A percentile compares a stretch with the other conserved stretches of the same genome.
phyloP scores from a whole-genome alignment of 1,139 yeast species.

The Debaryomyces sp. region DNA sequence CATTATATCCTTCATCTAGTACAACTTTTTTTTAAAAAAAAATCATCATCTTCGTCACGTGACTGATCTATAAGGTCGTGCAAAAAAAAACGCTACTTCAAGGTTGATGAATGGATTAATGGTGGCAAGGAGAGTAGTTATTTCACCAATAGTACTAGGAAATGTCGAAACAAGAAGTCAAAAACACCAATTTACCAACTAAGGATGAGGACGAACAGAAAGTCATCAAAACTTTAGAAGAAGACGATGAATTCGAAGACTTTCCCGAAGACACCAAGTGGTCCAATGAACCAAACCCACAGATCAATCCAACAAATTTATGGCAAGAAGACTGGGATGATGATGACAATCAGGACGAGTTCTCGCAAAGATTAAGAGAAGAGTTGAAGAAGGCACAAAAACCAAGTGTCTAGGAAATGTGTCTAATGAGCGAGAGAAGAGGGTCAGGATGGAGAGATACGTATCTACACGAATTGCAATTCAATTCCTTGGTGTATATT shows the following conservation, averaged over 20 bases:
- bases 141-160: not conserved
- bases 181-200: constrained; percentile 8
- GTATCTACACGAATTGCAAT: not conserved
- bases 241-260: constrained; percentile 94
- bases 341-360: constrained; percentile 85
- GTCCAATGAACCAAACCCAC: constrained; percentile 43
- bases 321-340: constrained; percentile 99
- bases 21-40: not conserved
- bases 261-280: constrained; percentile 78
- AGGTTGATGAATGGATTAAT: not conserved
- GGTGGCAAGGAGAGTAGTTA: constrained; percentile 1
- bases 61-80: constrained; percentile 6
- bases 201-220: constrained; percentile 32
- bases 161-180: constrained; percentile 2
- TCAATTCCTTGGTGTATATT: constrained; percentile 7
- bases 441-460: not conserved
- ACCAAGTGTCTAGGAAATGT: constrained; percentile 5
- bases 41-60: constrained; percentile 4
- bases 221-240: constrained; percentile 69
- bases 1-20: not conserved
- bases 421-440: not conserved
- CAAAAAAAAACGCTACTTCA: not conserved
- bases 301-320: constrained; percentile 47
- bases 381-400: constrained; percentile 36
- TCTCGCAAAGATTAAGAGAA: constrained; percentile 66